Conservation (phyloP, 768 basidiomycete species). For the Cystobasidium onofrii region DNA sequence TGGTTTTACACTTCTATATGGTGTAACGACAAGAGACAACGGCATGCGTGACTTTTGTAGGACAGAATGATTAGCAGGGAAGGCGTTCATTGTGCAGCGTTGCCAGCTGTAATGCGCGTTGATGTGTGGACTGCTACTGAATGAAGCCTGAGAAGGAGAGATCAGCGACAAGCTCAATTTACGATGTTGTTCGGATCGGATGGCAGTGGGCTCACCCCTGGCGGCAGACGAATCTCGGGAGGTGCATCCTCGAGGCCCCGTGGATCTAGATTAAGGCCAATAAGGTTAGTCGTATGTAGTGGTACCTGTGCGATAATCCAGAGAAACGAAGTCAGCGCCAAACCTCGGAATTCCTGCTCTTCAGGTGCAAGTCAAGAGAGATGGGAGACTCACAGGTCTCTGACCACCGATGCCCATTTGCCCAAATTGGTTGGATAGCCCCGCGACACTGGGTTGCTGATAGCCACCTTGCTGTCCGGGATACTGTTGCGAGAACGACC, state of each 20-base stretch:
- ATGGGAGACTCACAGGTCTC: slow-evolving; percentile 43
- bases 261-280: slow-evolving; percentile 87
- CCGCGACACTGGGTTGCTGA: slow-evolving; percentile 49
- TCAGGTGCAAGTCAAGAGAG: not conserved
- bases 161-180: too few species aligned
- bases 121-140: slow-evolving; percentile 67
- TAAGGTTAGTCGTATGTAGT: slow-evolving; percentile 78
- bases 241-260: slow-evolving; percentile 69
- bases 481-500: slow-evolving; percentile 36
- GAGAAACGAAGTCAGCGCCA: too few species aligned
- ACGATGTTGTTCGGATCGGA: too few species aligned
- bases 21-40: slow-evolving; percentile 76
- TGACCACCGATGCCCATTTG: slow-evolving; percentile 67
- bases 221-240: slow-evolving; percentile 81
- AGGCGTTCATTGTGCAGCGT: slow-evolving; percentile 79
- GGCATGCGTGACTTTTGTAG: slow-evolving; percentile 85
- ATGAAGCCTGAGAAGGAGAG: slow-evolving; percentile 51
- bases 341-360: not conserved
- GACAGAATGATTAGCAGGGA: slow-evolving; percentile 80
- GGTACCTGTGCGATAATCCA: slow-evolving; percentile 49
- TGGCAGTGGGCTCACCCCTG: slow-evolving; percentile 51
- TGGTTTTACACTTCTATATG: slow-evolving; percentile 70
- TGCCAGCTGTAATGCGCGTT: slow-evolving; percentile 88
- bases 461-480: slow-evolving; percentile 33
- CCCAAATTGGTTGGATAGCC: slow-evolving; percentile 72